Conservation (phyloP, 352 stramenopile genomes). For the Phytophthora colocasiae region DNA sequence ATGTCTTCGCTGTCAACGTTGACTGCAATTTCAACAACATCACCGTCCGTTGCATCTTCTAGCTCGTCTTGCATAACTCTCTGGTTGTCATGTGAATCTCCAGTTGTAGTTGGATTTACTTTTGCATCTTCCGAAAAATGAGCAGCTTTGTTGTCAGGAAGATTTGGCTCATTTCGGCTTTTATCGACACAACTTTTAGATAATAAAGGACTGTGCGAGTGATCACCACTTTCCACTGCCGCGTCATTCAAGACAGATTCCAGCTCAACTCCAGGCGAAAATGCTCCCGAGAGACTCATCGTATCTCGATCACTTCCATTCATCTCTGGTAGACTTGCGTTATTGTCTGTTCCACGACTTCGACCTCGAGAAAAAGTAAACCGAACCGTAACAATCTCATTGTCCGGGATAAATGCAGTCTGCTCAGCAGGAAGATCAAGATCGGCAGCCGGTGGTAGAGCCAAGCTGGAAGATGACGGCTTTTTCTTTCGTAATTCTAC, state of each 20-base stretch:
- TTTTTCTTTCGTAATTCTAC: conserved; percentile 61
- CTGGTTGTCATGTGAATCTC: too few relatives aligned
- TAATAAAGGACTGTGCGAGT: neutral
- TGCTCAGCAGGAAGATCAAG: neutral
- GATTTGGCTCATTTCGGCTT: neutral
- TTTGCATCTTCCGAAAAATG: too few relatives aligned
- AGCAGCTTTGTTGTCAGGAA: neutral
- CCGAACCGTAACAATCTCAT: conserved; percentile 55
- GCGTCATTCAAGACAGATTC: conserved; percentile 49
- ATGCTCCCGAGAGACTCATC: conserved; percentile 46
- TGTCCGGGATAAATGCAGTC: conserved; percentile 32
- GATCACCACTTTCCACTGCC: conserved; percentile 9
- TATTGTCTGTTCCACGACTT: conserved; percentile 10
- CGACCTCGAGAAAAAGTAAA: conserved; percentile 63
- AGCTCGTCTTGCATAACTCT: too few relatives aligned
- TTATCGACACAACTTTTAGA: neutral
- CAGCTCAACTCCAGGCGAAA: conserved; percentile 63
- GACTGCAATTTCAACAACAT: neutral
- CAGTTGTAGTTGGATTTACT: too few relatives aligned
- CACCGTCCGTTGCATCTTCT: too few relatives aligned
- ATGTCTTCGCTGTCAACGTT: neutral
- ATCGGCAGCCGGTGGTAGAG: neutral
- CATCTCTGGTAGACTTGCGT: conserved; percentile 10
- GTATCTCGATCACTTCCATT: conserved; percentile 20
- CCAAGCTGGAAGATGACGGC: neutral